phyloP scores from a whole-genome alignment of 2,329 filamentous ascomycete genomes.

The Aureobasidium melanogenum region DNA sequence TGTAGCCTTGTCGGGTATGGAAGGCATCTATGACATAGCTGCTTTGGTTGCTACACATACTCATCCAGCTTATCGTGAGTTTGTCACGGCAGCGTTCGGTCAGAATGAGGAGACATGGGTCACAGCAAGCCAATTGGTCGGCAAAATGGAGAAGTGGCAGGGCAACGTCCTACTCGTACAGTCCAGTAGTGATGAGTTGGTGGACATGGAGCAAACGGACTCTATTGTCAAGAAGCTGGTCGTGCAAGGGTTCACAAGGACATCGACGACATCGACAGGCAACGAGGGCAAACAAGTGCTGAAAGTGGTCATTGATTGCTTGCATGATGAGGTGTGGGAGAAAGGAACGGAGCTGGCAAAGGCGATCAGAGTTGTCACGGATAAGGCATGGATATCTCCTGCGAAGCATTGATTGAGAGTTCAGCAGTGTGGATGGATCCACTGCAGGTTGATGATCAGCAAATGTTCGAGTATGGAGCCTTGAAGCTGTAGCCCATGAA shows the following conservation, averaged over 20 bases:
- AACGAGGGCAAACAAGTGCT: neutral
- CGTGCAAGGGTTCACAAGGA: neutral
- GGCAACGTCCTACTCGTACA: slow-evolving; percentile 35
- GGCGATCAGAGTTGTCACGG: neutral
- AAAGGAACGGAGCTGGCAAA: neutral
- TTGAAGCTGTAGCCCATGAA: too few relatives aligned
- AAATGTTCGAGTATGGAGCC: too few relatives aligned
- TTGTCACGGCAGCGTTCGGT: slow-evolving; percentile 42
- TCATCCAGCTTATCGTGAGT: slow-evolving; percentile 44
- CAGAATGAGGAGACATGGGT: slow-evolving; percentile 41
- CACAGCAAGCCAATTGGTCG: slow-evolving; percentile 42
- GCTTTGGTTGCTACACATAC: slow-evolving; percentile 42
- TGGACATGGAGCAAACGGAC: slow-evolving; percentile 49
- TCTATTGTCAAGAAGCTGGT: slow-evolving; percentile 45
- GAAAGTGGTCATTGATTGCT: neutral
- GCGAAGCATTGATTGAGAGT: neutral
- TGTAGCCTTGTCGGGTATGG: slow-evolving; percentile 49
- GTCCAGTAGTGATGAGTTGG: slow-evolving; percentile 40
- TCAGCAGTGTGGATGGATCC: too few relatives aligned
- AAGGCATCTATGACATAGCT: slow-evolving; percentile 59
- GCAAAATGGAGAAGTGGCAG: slow-evolving; percentile 36
- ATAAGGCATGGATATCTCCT: neutral
- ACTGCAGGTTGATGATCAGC: too few relatives aligned
- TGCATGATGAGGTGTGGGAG: slow-evolving; percentile 2
- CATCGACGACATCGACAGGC: neutral